A percentile compares a stretch with the other conserved stretches of the same genome.
Conservation (phyloP, 768 basidiomycete genomes). For the Termitomyces titanicus region DNA sequence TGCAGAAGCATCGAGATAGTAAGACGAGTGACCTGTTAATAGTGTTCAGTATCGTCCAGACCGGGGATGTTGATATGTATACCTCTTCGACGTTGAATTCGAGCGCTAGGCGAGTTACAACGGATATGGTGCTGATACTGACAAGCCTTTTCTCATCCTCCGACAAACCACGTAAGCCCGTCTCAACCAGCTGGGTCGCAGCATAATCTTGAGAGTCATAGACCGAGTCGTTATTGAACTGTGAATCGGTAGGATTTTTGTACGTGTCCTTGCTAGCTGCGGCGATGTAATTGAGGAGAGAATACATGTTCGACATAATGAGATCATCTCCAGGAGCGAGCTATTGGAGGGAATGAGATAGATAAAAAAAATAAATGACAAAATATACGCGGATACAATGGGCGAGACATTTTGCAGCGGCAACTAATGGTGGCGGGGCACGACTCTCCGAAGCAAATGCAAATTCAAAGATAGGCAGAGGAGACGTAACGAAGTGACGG, state of each 20-base stretch:
- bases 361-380: background rate
- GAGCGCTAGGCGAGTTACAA: constrained; percentile 82
- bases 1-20: constrained; percentile 93
- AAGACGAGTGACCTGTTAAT: constrained; percentile 67
- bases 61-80: background rate
- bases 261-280: constrained; percentile 76
- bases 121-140: constrained; percentile 87
- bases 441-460: constrained; percentile 72
- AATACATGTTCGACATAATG: constrained; percentile 95
- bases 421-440: constrained; percentile 73
- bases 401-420: constrained; percentile 88
- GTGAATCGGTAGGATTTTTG: constrained; percentile 43
- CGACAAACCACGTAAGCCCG: constrained; percentile 60
- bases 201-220: constrained; percentile 43
- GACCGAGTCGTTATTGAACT: constrained; percentile 38
- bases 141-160: constrained; percentile 85
- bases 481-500: constrained; percentile 84
- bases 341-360: constrained; percentile 32
- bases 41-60: background rate
- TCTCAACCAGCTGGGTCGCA: constrained; percentile 56
- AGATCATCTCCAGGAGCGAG: constrained; percentile 84
- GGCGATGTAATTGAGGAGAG: constrained; percentile 88
- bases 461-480: constrained; percentile 84
- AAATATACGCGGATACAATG: constrained; percentile 75
- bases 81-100: constrained; percentile 89